Base-by-base conservation (phyloP, 78 protist genomes). In the Cavenderia fasciculata region DNA sequence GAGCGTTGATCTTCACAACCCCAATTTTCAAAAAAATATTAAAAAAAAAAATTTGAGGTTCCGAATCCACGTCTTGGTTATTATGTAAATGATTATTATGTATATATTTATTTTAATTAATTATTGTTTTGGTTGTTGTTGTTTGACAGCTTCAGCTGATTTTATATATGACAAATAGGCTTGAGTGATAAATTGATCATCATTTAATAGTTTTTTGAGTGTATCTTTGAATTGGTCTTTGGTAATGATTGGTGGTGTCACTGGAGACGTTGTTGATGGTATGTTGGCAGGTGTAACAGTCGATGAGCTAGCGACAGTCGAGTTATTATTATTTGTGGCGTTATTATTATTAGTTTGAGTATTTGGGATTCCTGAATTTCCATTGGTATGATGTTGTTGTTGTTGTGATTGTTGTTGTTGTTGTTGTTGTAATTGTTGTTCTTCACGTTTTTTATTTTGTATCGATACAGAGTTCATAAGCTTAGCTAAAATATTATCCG, bases 201-300 rank as follows among this genome's bases (percentile, higher is more conserved):
- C 72, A 43, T 63, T 4, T 36, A 4, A 38, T 56, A 82, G 73
- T 44, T 36, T 56, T 57, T 56, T 82, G 38, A 82, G 40, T 23
- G 34, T 31, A 34, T 82, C 90, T 82, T 47, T 49, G 29, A 82
- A 38, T 82, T 82, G 90, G 23, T 82, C 78, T 44, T 82, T 82
- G 10, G 90, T 82, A 14, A 82, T 23, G 4, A 68, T 40, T 76
- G 65, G 86, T 33, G 57, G 86, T 16, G 12, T 23, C 47, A 19
- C 33, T 46, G 36, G 44, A 47, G 27, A 29, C 47, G 69, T 36
- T 43, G 86, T 47, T 33, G 49, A 12, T 57, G 49, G 43, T n/a
- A 72, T 44, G 27, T 44, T 31, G 23, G 18, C 21, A 44, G 21
- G 38, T 44, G 21, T 68, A 44, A 16, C 52, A 47, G 12, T n/a